Base-by-base conservation (phyloP, 1,139 yeast genomes). In the Magnusiomyces magnusii region DNA sequence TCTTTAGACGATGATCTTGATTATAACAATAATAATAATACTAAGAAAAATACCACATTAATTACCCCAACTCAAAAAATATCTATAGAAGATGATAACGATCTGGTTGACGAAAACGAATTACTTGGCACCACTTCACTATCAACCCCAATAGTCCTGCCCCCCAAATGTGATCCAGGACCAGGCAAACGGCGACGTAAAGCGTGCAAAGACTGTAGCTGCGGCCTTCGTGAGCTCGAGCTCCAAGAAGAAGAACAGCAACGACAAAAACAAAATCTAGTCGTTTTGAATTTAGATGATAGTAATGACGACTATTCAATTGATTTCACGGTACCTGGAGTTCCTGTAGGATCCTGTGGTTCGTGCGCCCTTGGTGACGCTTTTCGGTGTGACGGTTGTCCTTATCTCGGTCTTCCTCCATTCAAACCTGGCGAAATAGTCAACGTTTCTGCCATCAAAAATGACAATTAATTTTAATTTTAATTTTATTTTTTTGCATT, bases 331-430 rank as follows among this genome's bases (percentile, higher is more conserved):
- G 84, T 92, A 19, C 90, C 91, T 64, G 98, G 98, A 47, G 93
- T 92, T 73, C 72, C 77, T 2, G 81, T 82, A 9, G 97, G 98
- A 41, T 97, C 97, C 1, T 93, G 99, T 76, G 97, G 97, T 24
- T 88, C 96, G 13, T 93, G 99, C 76, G 86, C 98, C 0, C 79
- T 93, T 59, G 99, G 99, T 49, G 99, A 93, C 73, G 99, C 99
- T 0, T 93, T 93, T 76, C 79, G 99, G 69, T 93, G 99, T 73
- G 96, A 92, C 67, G 97, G 98, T 2, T 93, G 99, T 75, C 99
- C 99, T 51, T 95, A 85, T 73, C 77, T 93, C 66, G 99, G 99
- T 0, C 79, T 95, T 60, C 99, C 99, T 10, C 97, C 99, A 3
- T 93, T 93, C 80, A 91, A 90, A 75, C 98, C 98, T 0, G 99